Evolutionary conservation across 2,329 filamentous ascomycete genomes (phyloP).

Genomic region (Cadophora sp.): DNA sequence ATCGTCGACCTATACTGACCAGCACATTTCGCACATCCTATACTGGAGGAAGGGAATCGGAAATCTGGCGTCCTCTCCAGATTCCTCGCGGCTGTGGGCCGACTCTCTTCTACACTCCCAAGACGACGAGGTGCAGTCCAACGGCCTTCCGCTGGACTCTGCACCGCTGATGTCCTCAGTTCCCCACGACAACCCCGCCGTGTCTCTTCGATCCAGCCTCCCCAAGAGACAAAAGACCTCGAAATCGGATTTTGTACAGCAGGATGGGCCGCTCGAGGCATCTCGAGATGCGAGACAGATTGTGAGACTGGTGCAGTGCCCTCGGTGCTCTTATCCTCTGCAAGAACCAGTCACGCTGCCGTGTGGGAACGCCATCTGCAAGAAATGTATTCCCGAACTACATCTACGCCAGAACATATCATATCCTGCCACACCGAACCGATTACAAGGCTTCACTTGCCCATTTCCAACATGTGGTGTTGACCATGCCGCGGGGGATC

Average conservation of each 20-base stretch:
- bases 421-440: conserved; percentile 73
- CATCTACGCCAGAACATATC: conserved; percentile 74
- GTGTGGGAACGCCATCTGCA: conserved; percentile 82
- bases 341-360: conserved; percentile 76
- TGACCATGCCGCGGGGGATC: conserved; percentile 81
- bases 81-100: conserved; percentile 23
- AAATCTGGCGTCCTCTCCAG: conserved; percentile 19
- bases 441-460: conserved; percentile 76
- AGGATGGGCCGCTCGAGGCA: conserved; percentile 50
- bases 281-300: conserved; percentile 65
- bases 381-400: conserved; percentile 72
- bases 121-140: conserved; percentile 25
- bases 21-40: background rate
- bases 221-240: conserved; percentile 23
- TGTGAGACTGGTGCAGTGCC: conserved; percentile 80
- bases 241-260: conserved; percentile 1
- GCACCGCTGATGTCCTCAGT: conserved; percentile 36
- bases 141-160: conserved; percentile 30
- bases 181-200: conserved; percentile 32
- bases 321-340: conserved; percentile 72
- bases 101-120: conserved; percentile 15
- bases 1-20: background rate
- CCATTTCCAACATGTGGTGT: conserved; percentile 69
- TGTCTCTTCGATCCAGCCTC: conserved; percentile 28
- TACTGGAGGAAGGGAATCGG: background rate